Evolutionary conservation across 768 basidiomycete species (phyloP).

Genomic region (Aureoboletus auriporus): DNA sequence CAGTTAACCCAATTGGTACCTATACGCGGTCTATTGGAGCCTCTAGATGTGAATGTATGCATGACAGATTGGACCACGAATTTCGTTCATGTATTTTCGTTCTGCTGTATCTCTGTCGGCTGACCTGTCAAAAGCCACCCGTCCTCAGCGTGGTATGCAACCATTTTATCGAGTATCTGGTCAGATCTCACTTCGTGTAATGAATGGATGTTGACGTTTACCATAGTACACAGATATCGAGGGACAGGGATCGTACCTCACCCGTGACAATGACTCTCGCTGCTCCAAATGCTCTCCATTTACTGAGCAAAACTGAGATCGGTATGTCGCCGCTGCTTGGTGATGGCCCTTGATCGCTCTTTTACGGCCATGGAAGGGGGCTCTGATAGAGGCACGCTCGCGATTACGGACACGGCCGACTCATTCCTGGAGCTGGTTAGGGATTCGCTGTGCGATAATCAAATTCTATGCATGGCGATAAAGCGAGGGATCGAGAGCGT

Average conservation of each 20-base stretch:
- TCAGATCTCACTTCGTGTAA: constrained; percentile 22
- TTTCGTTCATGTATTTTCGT: constrained; percentile 85
- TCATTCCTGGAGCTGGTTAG: constrained; percentile 77
- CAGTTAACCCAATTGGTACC: constrained; percentile 91
- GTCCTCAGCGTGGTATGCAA: constrained; percentile 92
- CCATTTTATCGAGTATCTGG: constrained; percentile 84
- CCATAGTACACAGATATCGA: constrained; percentile 71
- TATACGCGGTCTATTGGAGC: no score
- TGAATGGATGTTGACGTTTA: background rate
- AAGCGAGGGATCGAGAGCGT: no score
- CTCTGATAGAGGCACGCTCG: constrained; percentile 57
- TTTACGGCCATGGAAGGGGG: constrained; percentile 83
- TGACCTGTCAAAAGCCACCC: constrained; percentile 78
- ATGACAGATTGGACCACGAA: constrained; percentile 80
- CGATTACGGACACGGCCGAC: constrained; percentile 53
- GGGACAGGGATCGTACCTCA: constrained; percentile 80
- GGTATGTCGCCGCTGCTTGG: no score
- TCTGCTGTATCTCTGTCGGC: constrained; percentile 84
- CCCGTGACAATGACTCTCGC: constrained; percentile 41
- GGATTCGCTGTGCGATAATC: constrained; percentile 35
- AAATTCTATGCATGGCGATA: no score
- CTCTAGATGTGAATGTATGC: background rate
- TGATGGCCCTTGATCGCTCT: constrained; percentile 9
- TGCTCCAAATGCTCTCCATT: constrained; percentile 67
- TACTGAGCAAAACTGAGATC: constrained; percentile 68